Conservation (phyloP, 2,329 filamentous ascomycete species). For the Sphaerulina musiva region DNA sequence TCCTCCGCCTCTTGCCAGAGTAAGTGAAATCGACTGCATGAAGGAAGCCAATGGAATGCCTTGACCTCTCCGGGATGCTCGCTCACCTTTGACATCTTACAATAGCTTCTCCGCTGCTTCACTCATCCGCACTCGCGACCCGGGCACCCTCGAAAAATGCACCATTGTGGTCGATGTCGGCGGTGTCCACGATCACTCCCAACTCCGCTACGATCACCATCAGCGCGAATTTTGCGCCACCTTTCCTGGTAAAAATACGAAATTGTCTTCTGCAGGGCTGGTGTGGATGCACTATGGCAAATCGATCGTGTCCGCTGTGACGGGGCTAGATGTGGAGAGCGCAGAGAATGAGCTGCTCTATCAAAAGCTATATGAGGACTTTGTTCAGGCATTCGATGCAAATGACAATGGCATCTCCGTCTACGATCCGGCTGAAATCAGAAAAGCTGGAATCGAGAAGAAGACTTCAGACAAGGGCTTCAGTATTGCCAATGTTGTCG, state of each 20-base stretch:
- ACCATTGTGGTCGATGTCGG: slow-evolving; percentile 98
- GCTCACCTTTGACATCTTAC: too few relatives aligned
- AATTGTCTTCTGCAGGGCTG: slow-evolving; percentile 86
- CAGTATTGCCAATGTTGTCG: slow-evolving; percentile 79
- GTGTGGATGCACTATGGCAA: slow-evolving; percentile 95
- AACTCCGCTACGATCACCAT: slow-evolving; percentile 90
- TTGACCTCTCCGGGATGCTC: too few relatives aligned
- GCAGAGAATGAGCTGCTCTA: slow-evolving; percentile 69
- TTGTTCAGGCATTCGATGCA: slow-evolving; percentile 92
- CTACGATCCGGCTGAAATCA: slow-evolving; percentile 66
- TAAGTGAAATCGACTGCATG: slow-evolving; percentile 50
- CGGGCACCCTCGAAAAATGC: slow-evolving; percentile 67
- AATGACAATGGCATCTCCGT: slow-evolving; percentile 91
- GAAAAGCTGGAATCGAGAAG: slow-evolving; percentile 68
- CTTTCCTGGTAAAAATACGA: slow-evolving; percentile 77
- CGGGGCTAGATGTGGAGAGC: slow-evolving; percentile 54
- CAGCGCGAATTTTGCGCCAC: slow-evolving; percentile 82
- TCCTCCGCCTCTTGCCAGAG: slow-evolving; percentile 79
- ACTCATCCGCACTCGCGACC: slow-evolving; percentile 83
- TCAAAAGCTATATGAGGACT: slow-evolving; percentile 84
- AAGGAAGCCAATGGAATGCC: too few relatives aligned
- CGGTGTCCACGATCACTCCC: slow-evolving; percentile 74
- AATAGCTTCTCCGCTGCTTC: slow-evolving; percentile 39
- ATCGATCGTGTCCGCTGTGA: slow-evolving; percentile 66
- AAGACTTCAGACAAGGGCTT: slow-evolving; percentile 78